A percentile compares a stretch with the other conserved stretches of the same genome.
Evolutionary conservation across 306 rosid species (phyloP).

Genomic region (Dryas drummondii): DNA sequence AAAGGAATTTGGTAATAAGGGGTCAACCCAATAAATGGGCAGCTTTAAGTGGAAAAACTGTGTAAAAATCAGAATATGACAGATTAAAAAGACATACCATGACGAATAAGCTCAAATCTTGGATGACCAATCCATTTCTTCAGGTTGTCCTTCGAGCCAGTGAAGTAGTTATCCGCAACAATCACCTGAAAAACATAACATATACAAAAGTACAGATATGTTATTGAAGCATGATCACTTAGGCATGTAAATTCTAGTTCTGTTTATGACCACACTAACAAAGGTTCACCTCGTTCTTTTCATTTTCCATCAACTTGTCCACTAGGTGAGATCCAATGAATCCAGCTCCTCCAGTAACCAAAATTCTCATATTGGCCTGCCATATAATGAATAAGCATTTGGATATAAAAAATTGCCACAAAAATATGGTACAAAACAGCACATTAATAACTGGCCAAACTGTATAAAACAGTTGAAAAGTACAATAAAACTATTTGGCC

Average conservation of each 20-base stretch:
- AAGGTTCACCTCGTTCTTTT: conserved; percentile 79
- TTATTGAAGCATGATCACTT: neutral
- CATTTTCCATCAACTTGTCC: conserved; percentile 93
- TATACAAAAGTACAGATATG: neutral
- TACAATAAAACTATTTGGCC: neutral
- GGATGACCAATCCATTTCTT: conserved; percentile 97
- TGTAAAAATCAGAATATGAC: neutral
- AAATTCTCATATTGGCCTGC: conserved; percentile 94
- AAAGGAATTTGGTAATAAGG: neutral
- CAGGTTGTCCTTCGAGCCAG: conserved; percentile 92
- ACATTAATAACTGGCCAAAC: neutral
- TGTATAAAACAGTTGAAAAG: neutral
- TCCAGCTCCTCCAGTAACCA: conserved; percentile 98
- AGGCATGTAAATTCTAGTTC: neutral
- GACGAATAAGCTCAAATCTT: conserved; percentile 95
- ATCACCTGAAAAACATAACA: conserved; percentile 47
- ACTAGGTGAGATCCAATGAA: conserved; percentile 97
- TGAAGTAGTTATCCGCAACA: conserved; percentile 93
- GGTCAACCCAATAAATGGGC: too few relatives aligned
- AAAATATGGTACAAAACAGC: neutral
- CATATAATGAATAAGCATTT: conserved; percentile 3
- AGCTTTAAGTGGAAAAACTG: too few relatives aligned
- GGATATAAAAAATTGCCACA: neutral
- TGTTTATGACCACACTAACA: neutral
- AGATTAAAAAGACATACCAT: conserved; percentile 51